Conservation (phyloP, 441 rosid genomes). For the Jatropha podagrica region DNA sequence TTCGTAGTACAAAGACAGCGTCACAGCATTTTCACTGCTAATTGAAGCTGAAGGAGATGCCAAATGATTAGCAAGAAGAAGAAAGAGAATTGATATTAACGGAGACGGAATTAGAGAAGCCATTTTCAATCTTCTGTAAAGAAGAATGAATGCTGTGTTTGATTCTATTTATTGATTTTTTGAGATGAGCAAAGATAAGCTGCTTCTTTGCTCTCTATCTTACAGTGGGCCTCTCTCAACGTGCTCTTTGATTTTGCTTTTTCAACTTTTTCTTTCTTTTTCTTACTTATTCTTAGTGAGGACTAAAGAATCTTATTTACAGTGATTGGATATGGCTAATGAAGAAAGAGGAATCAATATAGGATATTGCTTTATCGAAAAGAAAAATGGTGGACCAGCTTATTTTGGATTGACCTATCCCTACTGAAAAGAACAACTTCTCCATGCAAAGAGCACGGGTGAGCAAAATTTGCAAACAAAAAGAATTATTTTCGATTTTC, state of each 20-base stretch:
- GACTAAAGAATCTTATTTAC: not conserved
- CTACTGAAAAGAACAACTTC: not conserved
- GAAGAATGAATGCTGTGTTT: too few species aligned
- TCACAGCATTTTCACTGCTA: slow-evolving; percentile 33
- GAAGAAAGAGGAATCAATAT: not conserved
- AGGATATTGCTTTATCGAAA: not conserved
- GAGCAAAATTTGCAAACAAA: too few species aligned
- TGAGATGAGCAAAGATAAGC: not conserved
- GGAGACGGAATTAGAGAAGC: slow-evolving; percentile 13
- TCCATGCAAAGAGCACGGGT: too few species aligned
- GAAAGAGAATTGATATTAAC: not conserved
- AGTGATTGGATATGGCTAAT: not conserved
- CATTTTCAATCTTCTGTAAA: slow-evolving; percentile 17
- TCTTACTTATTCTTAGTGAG: not conserved
- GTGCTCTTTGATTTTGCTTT: slow-evolving; percentile 4
- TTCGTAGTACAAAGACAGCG: slow-evolving; percentile 64
- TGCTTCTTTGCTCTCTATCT: not conserved
- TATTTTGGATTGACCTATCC: not conserved
- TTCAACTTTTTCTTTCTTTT: not conserved
- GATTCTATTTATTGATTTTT: not conserved
- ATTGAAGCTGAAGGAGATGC: not conserved
- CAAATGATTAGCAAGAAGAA: slow-evolving; percentile 3
- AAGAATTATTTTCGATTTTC: too few species aligned
- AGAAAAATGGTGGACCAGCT: slow-evolving; percentile 2
- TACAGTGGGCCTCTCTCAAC: not conserved